These are phyloP conservation scores for Myxozyma neglecta DNA, from an alignment of 805 yeast species.

Conservation along the genomic window DNA sequence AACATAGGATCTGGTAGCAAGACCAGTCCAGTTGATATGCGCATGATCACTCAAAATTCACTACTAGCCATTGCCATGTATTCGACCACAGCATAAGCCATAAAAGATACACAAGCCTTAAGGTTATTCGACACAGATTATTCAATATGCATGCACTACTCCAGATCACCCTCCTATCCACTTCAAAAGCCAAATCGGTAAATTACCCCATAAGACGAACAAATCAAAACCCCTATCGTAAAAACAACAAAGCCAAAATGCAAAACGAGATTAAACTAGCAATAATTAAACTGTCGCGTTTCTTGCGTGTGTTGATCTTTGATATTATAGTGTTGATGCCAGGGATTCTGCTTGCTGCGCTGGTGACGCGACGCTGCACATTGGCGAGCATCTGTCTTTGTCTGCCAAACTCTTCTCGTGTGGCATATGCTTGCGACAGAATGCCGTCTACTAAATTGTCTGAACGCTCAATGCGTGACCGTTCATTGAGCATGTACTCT, in stretches of 20 bases:
- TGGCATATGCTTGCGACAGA: slow-evolving; percentile 80
- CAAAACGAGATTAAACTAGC: slow-evolving; percentile 73
- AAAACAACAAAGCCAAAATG: slow-evolving; percentile 46
- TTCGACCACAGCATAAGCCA: too few species aligned
- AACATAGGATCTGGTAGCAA: too few species aligned
- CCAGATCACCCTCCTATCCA: background rate
- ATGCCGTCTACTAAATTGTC: slow-evolving; percentile 76
- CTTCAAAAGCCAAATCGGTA: background rate
- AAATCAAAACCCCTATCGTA: slow-evolving; percentile 6
- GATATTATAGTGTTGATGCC: slow-evolving; percentile 75
- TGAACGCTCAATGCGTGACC: slow-evolving; percentile 68
- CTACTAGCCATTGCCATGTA: too few species aligned
- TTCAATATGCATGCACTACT: too few species aligned
- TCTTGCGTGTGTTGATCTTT: slow-evolving; percentile 83
- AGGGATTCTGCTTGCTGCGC: slow-evolving; percentile 69
- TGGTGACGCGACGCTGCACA: slow-evolving; percentile 63
- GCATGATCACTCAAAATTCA: too few species aligned
- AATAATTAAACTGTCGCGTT: slow-evolving; percentile 82
- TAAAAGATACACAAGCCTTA: too few species aligned
- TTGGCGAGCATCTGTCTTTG: slow-evolving; percentile 66
- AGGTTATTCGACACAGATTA: too few species aligned
- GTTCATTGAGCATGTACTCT: slow-evolving; percentile 76
- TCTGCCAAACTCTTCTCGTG: slow-evolving; percentile 76
- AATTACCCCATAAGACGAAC: background rate
- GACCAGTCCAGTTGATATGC: too few species aligned